Evolutionary conservation across 495 filamentous ascomycete genomes (phyloP).

Genomic region (Oidiodendron maius): DNA sequence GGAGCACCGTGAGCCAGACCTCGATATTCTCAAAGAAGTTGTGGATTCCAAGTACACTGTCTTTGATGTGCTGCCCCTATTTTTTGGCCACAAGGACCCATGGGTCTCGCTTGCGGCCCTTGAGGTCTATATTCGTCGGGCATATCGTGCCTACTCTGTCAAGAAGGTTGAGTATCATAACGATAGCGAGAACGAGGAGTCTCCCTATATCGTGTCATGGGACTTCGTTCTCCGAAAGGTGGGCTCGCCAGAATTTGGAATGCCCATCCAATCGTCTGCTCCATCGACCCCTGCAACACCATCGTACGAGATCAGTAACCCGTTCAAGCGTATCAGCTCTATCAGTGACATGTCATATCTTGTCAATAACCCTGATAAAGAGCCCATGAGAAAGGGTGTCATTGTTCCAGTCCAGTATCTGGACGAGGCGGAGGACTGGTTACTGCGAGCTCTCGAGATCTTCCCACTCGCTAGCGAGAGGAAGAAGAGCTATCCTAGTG

Average conservation of each 20-base stretch:
- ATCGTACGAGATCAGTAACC: slow-evolving; percentile 46
- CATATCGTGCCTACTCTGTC: slow-evolving; percentile 90
- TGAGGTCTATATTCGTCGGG: slow-evolving; percentile 93
- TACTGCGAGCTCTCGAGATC: slow-evolving; percentile 74
- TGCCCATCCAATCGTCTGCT: slow-evolving; percentile 64
- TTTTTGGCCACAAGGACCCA: slow-evolving; percentile 89
- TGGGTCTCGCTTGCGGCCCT: slow-evolving; percentile 93
- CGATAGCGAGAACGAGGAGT: slow-evolving; percentile 62
- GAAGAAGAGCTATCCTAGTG: slow-evolving; percentile 36
- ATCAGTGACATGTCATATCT: slow-evolving; percentile 96
- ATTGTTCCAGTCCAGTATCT: slow-evolving; percentile 89
- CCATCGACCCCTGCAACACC: slow-evolving; percentile 87
- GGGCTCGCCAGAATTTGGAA: slow-evolving; percentile 80
- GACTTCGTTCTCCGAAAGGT: slow-evolving; percentile 92
- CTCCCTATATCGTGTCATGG: slow-evolving; percentile 83
- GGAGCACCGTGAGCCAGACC: slow-evolving; percentile 88
- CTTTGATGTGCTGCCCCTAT: slow-evolving; percentile 88
- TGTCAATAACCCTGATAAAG: slow-evolving; percentile 55
- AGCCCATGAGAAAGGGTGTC: slow-evolving; percentile 86
- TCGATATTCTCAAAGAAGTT: slow-evolving; percentile 88
- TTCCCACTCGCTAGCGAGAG: slow-evolving; percentile 55
- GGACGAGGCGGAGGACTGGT: slow-evolving; percentile 84
- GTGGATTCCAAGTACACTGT: slow-evolving; percentile 98
- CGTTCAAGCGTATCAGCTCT: slow-evolving; percentile 78
- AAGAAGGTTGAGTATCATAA: slow-evolving; percentile 84